phyloP scores from a whole-genome alignment of 2,329 filamentous ascomycete genomes.

The Sporothrix brasiliensis region DNA sequence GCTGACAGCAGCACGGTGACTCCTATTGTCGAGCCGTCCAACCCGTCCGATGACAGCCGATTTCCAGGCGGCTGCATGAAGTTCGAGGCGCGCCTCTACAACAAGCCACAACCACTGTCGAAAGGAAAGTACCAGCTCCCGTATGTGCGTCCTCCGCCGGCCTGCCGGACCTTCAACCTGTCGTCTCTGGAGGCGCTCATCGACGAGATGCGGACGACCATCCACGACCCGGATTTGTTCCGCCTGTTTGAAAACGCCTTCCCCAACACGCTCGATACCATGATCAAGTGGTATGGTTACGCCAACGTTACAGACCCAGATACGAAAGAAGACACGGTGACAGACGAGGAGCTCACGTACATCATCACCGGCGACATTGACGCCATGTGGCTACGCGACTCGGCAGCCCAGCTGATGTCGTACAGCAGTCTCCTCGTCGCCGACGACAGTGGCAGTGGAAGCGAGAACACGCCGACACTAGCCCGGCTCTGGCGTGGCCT shows the following conservation, averaged over 20 bases:
- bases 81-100: slow-evolving; percentile 35
- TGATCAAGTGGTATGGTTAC: slow-evolving; percentile 37
- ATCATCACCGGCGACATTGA: slow-evolving; percentile 52
- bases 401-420: slow-evolving; percentile 70
- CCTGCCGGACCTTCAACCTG: slow-evolving; percentile 81
- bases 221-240: slow-evolving; percentile 76
- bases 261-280: slow-evolving; percentile 65
- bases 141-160: slow-evolving; percentile 73
- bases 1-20: neutral
- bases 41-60: slow-evolving; percentile 11
- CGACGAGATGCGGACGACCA: slow-evolving; percentile 64
- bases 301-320: slow-evolving; percentile 33
- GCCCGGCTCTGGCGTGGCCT: slow-evolving; percentile 71
- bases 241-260: slow-evolving; percentile 72
- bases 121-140: slow-evolving; percentile 74
- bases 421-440: slow-evolving; percentile 67
- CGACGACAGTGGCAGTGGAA: slow-evolving; percentile 52
- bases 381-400: slow-evolving; percentile 47
- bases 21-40: neutral
- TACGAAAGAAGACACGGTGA: neutral
- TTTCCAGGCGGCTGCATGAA: slow-evolving; percentile 30
- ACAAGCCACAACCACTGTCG: slow-evolving; percentile 64
- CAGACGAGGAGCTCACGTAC: slow-evolving; percentile 61
- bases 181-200: slow-evolving; percentile 77
- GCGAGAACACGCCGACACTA: slow-evolving; percentile 43